A percentile compares a stretch with the other conserved stretches of the same genome.
Conservation (phyloP, 2,329 filamentous ascomycete genomes). For the Hirsutella minnesotensis region DNA sequence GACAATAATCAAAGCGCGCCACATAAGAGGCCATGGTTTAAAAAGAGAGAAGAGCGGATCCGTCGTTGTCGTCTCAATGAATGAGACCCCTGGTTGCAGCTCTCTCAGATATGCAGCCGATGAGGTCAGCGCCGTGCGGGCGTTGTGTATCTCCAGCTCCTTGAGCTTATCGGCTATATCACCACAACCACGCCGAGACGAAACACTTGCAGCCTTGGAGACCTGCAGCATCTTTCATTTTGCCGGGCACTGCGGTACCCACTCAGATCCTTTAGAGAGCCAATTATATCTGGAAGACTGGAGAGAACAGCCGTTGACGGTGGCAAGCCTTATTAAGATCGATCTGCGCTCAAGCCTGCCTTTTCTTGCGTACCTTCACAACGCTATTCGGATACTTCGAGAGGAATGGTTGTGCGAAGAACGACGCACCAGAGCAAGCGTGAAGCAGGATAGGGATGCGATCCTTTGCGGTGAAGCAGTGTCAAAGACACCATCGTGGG, state of each 20-base stretch:
- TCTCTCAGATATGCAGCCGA: slow-evolving; percentile 8
- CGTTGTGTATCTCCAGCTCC: slow-evolving; percentile 1
- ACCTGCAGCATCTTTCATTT: slow-evolving; percentile 26
- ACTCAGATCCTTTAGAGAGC: not conserved
- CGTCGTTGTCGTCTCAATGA: slow-evolving; percentile 20
- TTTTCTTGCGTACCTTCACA: not conserved
- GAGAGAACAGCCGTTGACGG: not conserved
- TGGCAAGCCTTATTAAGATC: not conserved
- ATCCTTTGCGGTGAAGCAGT: too few relatives aligned
- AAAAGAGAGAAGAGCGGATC: not conserved
- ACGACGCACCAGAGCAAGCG: too few relatives aligned
- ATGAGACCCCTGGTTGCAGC: not conserved
- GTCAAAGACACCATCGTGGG: too few relatives aligned
- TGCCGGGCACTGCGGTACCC: slow-evolving; percentile 22
- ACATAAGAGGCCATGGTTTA: not conserved
- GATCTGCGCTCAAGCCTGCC: not conserved
- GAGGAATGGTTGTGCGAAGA: too few relatives aligned
- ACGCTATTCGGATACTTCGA: too few relatives aligned
- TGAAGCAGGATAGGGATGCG: too few relatives aligned
- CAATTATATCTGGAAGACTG: not conserved
- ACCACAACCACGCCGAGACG: slow-evolving; percentile 5
- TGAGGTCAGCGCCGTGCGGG: slow-evolving; percentile 8
- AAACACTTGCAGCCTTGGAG: slow-evolving; percentile 12
- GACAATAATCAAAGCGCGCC: slow-evolving; percentile 14
- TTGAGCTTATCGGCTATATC: not conserved